A percentile compares a stretch with the other conserved stretches of the same genome.
These are phyloP conservation scores for Rhododendron mucronatum DNA, from an alignment of 148 eudicot genomes.

Conservation along the genomic window DNA sequence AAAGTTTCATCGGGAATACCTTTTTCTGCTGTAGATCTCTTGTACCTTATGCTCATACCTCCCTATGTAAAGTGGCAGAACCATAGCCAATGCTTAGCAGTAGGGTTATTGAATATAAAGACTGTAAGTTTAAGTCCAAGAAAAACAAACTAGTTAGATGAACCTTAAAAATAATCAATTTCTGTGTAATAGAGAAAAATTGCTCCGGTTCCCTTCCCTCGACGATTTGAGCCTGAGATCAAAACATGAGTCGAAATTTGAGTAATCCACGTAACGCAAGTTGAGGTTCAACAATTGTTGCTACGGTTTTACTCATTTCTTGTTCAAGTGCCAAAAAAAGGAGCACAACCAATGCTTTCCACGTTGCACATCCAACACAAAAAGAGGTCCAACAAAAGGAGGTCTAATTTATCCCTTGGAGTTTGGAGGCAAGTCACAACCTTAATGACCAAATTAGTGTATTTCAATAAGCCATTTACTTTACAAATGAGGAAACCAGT, in stretches of 20 bases:
- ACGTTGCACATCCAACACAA: neutral
- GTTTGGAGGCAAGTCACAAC: neutral
- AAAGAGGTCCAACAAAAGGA: neutral
- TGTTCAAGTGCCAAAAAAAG: neutral
- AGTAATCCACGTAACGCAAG: neutral
- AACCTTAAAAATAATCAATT: slow-evolving; percentile 37
- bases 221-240: slow-evolving; percentile 39
- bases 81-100: neutral
- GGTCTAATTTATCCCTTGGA: neutral
- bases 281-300: neutral
- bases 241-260: slow-evolving; percentile 10
- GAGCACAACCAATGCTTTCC: neutral
- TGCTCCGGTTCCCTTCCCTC: slow-evolving; percentile 41
- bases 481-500: neutral
- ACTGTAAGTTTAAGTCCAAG: neutral
- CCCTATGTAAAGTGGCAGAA: slow-evolving; percentile 23
- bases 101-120: neutral
- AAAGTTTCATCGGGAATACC: slow-evolving; percentile 30
- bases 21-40: slow-evolving; percentile 23
- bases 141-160: slow-evolving; percentile 1
- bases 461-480: neutral
- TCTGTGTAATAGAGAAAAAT: slow-evolving; percentile 33
- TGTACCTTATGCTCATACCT: slow-evolving; percentile 28
- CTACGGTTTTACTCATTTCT: neutral
- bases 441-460: neutral